These are phyloP conservation scores for Posidonia australis DNA, from an alignment of 106 monocot species.

Conservation along the genomic window DNA sequence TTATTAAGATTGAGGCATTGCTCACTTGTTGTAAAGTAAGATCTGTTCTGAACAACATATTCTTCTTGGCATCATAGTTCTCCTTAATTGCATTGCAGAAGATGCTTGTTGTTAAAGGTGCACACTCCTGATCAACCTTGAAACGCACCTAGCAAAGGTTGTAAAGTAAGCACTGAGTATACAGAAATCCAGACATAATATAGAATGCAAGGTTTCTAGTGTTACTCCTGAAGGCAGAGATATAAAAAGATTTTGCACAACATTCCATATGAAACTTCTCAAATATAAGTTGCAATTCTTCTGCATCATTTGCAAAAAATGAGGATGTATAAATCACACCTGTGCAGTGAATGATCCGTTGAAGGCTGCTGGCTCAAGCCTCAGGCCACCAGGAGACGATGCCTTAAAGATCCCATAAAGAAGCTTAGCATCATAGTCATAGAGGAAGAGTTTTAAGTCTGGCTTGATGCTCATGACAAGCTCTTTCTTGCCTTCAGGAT, in stretches of 20 bases:
- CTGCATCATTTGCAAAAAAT: not conserved
- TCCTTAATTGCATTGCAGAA: conserved; percentile 24
- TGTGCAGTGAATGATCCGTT: conserved; percentile 26
- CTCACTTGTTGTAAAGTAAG: conserved; percentile 28
- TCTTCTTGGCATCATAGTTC: conserved; percentile 9
- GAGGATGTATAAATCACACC: conserved; percentile 17
- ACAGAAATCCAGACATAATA: not conserved
- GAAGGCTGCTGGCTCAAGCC: conserved; percentile 36
- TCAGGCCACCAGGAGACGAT: conserved; percentile 35
- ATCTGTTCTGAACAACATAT: conserved; percentile 24
- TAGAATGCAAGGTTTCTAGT: not conserved
- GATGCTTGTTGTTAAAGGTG: conserved; percentile 17
- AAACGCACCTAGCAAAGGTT: conserved; percentile 21
- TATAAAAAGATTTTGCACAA: not conserved
- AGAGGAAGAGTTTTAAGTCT: conserved; percentile 28
- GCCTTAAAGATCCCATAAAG: conserved; percentile 36
- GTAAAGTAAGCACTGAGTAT: not conserved
- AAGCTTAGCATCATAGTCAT: conserved; percentile 33
- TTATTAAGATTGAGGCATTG: not conserved
- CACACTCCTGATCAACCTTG: conserved; percentile 27
- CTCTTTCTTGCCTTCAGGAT: conserved; percentile 27
- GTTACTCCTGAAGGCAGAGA: not conserved
- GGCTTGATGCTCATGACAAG: conserved; percentile 22
- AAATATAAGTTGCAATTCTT: not conserved
- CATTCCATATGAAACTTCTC: not conserved